phyloP scores from a whole-genome alignment of 257 asterid genomes.

The Solanum megistacrolobum region DNA sequence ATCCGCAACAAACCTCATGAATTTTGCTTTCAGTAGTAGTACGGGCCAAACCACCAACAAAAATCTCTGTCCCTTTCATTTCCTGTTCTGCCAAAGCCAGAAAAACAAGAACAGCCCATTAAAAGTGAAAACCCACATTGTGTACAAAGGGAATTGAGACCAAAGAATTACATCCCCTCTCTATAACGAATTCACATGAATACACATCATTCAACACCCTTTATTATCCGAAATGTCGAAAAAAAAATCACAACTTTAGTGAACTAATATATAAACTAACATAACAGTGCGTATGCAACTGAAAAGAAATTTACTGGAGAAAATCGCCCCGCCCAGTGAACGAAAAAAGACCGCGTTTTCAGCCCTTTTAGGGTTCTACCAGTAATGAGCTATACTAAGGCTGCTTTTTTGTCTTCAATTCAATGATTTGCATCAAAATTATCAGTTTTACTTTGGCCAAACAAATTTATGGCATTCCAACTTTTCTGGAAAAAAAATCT shows the following conservation, averaged over 20 bases:
- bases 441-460: background rate
- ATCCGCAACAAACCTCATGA: slow-evolving; percentile 35
- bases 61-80: slow-evolving; percentile 59
- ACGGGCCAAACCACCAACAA: slow-evolving; percentile 75
- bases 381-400: background rate
- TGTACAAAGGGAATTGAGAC: background rate
- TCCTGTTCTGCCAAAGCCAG: slow-evolving; percentile 5
- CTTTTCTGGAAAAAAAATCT: background rate
- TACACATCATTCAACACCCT: background rate
- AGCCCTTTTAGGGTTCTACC: background rate
- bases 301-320: slow-evolving; percentile 13
- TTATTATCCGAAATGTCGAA: background rate
- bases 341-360: background rate
- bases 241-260: background rate
- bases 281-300: background rate
- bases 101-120: background rate
- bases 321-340: background rate
- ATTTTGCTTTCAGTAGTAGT: slow-evolving; percentile 53
- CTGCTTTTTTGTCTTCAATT: background rate
- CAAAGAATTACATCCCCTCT: background rate
- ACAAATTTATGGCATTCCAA: background rate
- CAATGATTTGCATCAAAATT: background rate
- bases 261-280: background rate
- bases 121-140: background rate
- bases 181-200: background rate